Conservation (phyloP, 306 rosid species). For the Castanea mollissima region DNA sequence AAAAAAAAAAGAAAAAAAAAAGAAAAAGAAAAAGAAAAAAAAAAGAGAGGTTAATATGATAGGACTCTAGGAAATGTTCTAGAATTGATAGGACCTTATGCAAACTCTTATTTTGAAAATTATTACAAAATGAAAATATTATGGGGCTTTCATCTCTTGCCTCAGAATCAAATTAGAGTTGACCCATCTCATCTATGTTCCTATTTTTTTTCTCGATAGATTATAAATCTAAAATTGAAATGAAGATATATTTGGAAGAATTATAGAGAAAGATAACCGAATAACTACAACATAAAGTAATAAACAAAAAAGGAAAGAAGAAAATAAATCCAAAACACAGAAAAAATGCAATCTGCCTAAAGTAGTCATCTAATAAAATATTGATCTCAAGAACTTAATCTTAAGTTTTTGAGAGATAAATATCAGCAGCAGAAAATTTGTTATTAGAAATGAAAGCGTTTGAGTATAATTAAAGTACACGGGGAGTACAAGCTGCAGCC, state of each 20-base stretch:
- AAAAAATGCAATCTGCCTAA: neutral
- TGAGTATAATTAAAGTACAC: neutral
- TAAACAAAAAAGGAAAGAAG: neutral
- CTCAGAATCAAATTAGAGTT: neutral
- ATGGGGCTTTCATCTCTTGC: conserved; percentile 1
- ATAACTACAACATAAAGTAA: neutral
- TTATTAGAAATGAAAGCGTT: neutral
- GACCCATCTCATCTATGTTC: neutral
- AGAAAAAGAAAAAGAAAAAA: too few relatives aligned
- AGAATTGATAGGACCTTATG: too few relatives aligned
- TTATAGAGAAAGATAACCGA: neutral
- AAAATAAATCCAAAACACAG: neutral
- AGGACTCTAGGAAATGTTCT: too few relatives aligned
- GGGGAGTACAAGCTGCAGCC: neutral
- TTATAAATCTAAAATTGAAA: neutral
- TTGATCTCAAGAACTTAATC: neutral
- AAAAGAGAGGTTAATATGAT: too few relatives aligned
- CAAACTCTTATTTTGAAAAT: too few relatives aligned
- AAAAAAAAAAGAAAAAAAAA: too few relatives aligned
- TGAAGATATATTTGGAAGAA: neutral
- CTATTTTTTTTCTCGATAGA: neutral
- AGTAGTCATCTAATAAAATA: neutral
- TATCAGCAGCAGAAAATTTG: neutral
- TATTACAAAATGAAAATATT: neutral
- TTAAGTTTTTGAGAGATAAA: neutral